Evolutionary conservation across 768 basidiomycete species (phyloP), one percentile per base, ranked within the genome.

Genomic region (Rubroboletus pulcherrimus): DNA sequence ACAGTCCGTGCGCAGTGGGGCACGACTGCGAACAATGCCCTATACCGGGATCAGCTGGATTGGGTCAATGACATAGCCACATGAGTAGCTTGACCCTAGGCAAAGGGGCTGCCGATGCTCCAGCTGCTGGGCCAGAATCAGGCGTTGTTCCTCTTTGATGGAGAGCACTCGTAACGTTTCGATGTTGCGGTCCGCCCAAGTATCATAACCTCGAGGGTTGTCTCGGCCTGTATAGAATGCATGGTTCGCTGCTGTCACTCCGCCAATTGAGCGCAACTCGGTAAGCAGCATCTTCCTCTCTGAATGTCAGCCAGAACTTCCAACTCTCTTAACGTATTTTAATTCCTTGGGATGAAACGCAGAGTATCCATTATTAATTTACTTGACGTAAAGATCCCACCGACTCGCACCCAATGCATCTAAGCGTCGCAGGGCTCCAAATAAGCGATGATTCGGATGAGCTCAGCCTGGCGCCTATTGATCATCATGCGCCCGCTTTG

Each of bases 61-160:
- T 21, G 42, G 49, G 55, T 26, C 53, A 54, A 33, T 49, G 56
- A 52, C 65, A 69, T 47, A 66, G 66, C 66, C 66, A 66, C 60
- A 49, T 9, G n/a, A 49, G 30, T 30, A 37, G 48, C 44, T 26
- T 26, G 44, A 19, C 10, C 29, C 2, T 21, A 21, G 6, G 21
- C 40, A 21, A 24, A 21, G 12, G 19, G 40, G 11, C 40, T 7
- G 19, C 19, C 19, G 6, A 41, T 14, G 15, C 12, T 26, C 24
- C 15, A 5, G 19, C 9, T 51, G 39, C 6, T 31, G 49, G 26
- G 21, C 14, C 46, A 11, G 48, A 26, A 15, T 9, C 42, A 7
- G 26, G 42, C 17, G 24, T 10, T 43, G 24, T 21, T 19, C 1
- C 8, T 21, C 38, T n/a, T 40, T 9, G 49, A 11, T 9, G 38